Base-by-base conservation (phyloP, 495 filamentous ascomycete species). In the Podospora appendiculata region DNA sequence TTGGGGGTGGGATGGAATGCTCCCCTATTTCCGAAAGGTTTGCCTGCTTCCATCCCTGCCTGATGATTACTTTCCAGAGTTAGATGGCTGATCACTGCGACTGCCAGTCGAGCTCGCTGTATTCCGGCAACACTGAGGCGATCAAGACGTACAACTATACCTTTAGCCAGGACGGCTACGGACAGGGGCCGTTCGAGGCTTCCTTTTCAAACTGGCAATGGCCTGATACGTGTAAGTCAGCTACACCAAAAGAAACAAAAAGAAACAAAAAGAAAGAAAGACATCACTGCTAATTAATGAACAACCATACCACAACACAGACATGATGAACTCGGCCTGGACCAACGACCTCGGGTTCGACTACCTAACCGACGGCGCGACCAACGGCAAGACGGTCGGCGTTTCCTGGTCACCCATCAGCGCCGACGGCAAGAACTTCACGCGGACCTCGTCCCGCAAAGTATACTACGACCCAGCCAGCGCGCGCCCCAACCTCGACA, bases 1-100 rank as follows among this genome's bases (percentile, higher is more conserved):
- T 11, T 85, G 81, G 82, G 75, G 70, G n/a, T 84, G 80, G 79
- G 66, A 80, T 0, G 51, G 52, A 0, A 32, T 70, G 7, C 63
- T 60, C 45, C 53, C 55, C 0, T 72, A 70, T 55, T 79, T 77
- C 38, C 70, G 72, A 46, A 76, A 75, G 58, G 70, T 67, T 19
- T 35, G 19, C 6, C 18, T 18, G 2, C 34, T 32, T 13, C 10
- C 2, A 13, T 7, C 5, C 8, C 4, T 18, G 18, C 44, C 11
- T 17, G 43, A 45, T 42, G 34, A 14, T 45, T 40, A 46, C 41
- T 16, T 2, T 11, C 38, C 2, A 32, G 19, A 1, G n/a, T n/a
- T n/a, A n/a, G n/a, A n/a, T n/a, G n/a, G n/a, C n/a, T n/a, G n/a
- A n/a, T n/a, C n/a, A n/a, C n/a, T n/a, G n/a, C n/a, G n/a, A n/a